A percentile compares a stretch with the other conserved stretches of the same genome.
Evolutionary conservation across 305 asterid species (phyloP).

Genomic region (Fraxinus paxiana): DNA sequence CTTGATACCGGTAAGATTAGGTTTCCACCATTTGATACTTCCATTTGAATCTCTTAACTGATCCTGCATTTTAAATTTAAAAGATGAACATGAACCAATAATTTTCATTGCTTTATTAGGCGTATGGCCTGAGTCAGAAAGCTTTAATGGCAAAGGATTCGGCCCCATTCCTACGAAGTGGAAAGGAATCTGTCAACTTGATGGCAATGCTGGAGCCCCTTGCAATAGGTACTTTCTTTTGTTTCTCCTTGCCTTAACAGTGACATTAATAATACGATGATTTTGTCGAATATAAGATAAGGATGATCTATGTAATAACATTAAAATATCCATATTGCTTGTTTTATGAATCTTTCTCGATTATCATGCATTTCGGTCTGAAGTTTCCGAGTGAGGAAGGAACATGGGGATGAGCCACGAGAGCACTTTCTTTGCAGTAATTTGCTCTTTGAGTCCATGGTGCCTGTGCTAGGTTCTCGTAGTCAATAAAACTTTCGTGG

Average conservation of each 20-base stretch:
- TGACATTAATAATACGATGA: neutral
- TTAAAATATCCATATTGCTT: neutral
- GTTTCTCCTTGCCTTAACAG: neutral
- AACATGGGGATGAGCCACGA: neutral
- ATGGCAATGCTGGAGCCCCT: slow-evolving; percentile 17
- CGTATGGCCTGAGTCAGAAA: slow-evolving; percentile 44
- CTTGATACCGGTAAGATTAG: slow-evolving; percentile 18
- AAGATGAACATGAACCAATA: neutral
- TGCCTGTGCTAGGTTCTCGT: neutral
- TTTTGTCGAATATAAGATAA: neutral
- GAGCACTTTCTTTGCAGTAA: neutral
- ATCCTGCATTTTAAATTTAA: neutral
- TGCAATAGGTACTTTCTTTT: slow-evolving; percentile 24
- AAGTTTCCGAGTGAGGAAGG: neutral
- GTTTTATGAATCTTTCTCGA: no score
- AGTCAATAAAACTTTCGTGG: neutral
- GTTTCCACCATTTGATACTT: neutral
- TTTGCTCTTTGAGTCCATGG: neutral
- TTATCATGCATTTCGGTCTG: neutral
- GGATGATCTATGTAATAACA: neutral
- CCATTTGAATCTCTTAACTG: neutral
- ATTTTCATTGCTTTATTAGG: slow-evolving; percentile 15
- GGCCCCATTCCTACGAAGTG: slow-evolving; percentile 40
- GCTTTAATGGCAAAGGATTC: slow-evolving; percentile 35
- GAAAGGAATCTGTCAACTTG: slow-evolving; percentile 36